Evolutionary conservation across 2,329 filamentous ascomycete genomes (phyloP).

Genomic region (Colletotrichum sp.): DNA sequence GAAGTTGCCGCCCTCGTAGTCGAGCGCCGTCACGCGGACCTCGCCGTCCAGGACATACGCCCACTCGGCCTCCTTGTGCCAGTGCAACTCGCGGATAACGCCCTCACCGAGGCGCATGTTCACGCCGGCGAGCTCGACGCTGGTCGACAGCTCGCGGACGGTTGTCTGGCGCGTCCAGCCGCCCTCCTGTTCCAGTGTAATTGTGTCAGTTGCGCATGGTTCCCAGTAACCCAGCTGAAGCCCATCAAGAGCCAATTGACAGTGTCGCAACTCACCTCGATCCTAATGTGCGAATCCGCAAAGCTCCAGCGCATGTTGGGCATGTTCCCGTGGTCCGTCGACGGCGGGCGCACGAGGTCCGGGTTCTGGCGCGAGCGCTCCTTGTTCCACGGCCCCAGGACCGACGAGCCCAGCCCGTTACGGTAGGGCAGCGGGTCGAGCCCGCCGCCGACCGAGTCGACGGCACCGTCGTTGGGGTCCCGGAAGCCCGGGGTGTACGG

Average conservation of each 20-base stretch:
- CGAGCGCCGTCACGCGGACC: conserved; percentile 74
- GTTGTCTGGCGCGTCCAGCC: conserved; percentile 81
- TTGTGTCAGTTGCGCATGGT: neutral
- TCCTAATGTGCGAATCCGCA: conserved; percentile 66
- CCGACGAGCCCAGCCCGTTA: conserved; percentile 67
- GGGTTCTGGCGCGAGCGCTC: conserved; percentile 73
- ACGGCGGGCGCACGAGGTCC: conserved; percentile 73
- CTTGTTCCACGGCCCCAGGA: conserved; percentile 73
- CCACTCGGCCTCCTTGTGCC: conserved; percentile 84
- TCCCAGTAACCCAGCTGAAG: accelerated
- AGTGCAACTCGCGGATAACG: conserved; percentile 78
- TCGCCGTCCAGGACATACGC: conserved; percentile 74
- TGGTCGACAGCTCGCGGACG: conserved; percentile 66
- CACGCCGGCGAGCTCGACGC: conserved; percentile 75
- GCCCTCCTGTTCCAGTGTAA: conserved; percentile 57
- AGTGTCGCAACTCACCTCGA: conserved; percentile 53
- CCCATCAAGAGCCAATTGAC: neutral
- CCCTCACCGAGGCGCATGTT: conserved; percentile 79
- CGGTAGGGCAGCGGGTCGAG: conserved; percentile 70
- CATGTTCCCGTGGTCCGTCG: conserved; percentile 74
- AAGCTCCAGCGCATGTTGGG: conserved; percentile 77
- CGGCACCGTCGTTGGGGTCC: conserved; percentile 66
- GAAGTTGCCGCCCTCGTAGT: conserved; percentile 78
- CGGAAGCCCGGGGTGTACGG: conserved; percentile 66
- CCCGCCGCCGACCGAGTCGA: conserved; percentile 64